These are phyloP conservation scores for Polygonum maritimum DNA, from an alignment of 148 eudicot genomes.

Conservation along the genomic window DNA sequence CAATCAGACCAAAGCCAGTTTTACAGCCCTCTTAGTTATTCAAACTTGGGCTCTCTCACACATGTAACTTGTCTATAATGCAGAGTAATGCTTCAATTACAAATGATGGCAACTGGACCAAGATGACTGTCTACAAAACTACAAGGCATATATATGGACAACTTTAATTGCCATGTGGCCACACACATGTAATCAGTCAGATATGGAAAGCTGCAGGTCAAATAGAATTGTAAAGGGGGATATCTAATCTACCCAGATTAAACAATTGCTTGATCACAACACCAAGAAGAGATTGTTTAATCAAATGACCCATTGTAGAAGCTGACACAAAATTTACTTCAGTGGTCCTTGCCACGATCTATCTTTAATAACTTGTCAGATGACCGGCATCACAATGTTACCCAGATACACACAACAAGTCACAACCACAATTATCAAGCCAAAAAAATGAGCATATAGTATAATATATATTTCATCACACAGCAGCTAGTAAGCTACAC, in stretches of 20 bases:
- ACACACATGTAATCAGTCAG: neutral
- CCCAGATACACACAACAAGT: too few relatives aligned
- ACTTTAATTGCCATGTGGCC: neutral
- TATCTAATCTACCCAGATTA: neutral
- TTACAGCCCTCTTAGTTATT: neutral
- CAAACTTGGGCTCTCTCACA: too few relatives aligned
- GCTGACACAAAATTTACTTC: neutral
- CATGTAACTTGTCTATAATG: neutral
- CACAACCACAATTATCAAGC: neutral
- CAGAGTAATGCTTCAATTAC: neutral
- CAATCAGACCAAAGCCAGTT: neutral
- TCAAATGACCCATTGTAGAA: neutral
- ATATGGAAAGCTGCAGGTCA: neutral
- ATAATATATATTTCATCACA: too few relatives aligned
- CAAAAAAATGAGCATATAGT: neutral
- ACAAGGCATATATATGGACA: neutral
- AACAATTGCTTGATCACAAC: neutral
- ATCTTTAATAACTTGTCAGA: constrained; percentile 5
- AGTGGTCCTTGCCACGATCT: neutral
- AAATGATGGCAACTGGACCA: neutral
- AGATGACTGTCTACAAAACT: neutral
- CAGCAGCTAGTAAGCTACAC: neutral
- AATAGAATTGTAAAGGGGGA: neutral
- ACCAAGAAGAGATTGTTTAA: neutral
- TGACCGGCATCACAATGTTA: neutral